A percentile compares a stretch with the other conserved stretches of the same genome.
These are phyloP conservation scores for Chlamydomonas sp. DNA, from an alignment of 139 green algal species.

Conservation along the genomic window DNA sequence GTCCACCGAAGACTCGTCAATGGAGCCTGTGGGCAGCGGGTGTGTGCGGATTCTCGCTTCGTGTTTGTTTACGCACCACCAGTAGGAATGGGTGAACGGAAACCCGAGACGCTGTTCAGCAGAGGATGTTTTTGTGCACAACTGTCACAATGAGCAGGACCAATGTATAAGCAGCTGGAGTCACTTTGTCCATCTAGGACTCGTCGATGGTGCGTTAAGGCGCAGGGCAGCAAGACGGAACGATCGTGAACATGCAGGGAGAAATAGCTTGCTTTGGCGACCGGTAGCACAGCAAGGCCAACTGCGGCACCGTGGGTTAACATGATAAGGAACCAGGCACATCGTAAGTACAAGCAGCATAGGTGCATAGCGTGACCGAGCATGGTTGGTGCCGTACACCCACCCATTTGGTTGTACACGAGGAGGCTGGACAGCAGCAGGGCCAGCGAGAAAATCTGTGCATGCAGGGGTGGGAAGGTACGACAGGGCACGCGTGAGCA, in stretches of 20 bases:
- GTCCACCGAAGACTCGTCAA: constrained; percentile 92
- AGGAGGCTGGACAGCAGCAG: constrained; percentile 92
- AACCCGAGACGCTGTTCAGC: background rate
- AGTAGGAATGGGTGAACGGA: background rate
- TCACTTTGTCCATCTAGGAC: background rate
- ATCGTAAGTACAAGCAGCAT: background rate
- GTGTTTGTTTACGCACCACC: background rate
- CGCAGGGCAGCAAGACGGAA: too few species aligned
- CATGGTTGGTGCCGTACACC: background rate
- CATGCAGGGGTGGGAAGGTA: too few species aligned
- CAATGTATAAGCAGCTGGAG: background rate
- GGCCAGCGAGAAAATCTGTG: constrained; percentile 94
- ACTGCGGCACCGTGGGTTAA: background rate
- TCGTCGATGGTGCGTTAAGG: background rate
- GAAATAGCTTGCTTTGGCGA: background rate
- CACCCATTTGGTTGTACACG: constrained; percentile 92
- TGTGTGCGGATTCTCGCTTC: too few species aligned
- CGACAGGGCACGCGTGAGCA: background rate
- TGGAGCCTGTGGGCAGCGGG: constrained; percentile 59
- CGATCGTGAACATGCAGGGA: background rate
- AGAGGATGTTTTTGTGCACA: background rate
- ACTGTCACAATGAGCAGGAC: background rate
- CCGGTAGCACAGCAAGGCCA: background rate
- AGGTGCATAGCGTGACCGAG: background rate
- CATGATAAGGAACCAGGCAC: background rate